These are phyloP conservation scores for Plantago ovata DNA, from an alignment of 257 asterid genomes.

Conservation along the genomic window DNA sequence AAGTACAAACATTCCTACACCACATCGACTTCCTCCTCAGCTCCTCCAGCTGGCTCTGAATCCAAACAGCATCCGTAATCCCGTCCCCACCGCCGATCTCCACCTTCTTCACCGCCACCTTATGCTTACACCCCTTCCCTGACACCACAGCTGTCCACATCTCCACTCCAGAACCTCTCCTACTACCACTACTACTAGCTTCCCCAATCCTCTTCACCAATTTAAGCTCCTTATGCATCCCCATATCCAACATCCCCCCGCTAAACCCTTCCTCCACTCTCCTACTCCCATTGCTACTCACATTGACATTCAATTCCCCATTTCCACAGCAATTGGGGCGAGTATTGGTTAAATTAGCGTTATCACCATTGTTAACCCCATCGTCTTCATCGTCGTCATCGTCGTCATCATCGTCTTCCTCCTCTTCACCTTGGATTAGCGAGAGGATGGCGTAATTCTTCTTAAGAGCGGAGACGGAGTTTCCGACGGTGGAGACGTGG, in stretches of 20 bases:
- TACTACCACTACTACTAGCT: constrained; percentile 45
- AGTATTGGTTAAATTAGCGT: constrained; percentile 13
- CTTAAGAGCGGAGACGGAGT: constrained; percentile 77
- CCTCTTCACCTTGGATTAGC: constrained; percentile 63
- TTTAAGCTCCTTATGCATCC: constrained; percentile 63
- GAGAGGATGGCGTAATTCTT: constrained; percentile 83
- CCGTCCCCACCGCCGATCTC: constrained; percentile 57
- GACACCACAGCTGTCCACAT: constrained; percentile 61
- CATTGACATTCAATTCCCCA: constrained; percentile 22
- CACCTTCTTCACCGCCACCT: constrained; percentile 80
- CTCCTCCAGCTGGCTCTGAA: constrained; percentile 84
- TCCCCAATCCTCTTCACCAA: constrained; percentile 66
- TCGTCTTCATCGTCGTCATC: constrained; percentile 21
- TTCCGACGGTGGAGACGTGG: constrained; percentile 81
- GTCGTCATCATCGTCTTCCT: constrained; percentile 65
- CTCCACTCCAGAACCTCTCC: constrained; percentile 41
- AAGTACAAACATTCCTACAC: constrained; percentile 94
- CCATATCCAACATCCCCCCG: constrained; percentile 62
- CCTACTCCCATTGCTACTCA: constrained; percentile 27
- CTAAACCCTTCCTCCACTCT: constrained; percentile 37
- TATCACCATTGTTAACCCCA: constrained; percentile 11
- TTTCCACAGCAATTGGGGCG: constrained; percentile 23
- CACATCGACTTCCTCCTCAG: constrained; percentile 83
- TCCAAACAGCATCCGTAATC: constrained; percentile 71
- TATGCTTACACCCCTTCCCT: constrained; percentile 69